Evolutionary conservation across 2,329 filamentous ascomycete species (phyloP).

Genomic region (Xylaria sp.): DNA sequence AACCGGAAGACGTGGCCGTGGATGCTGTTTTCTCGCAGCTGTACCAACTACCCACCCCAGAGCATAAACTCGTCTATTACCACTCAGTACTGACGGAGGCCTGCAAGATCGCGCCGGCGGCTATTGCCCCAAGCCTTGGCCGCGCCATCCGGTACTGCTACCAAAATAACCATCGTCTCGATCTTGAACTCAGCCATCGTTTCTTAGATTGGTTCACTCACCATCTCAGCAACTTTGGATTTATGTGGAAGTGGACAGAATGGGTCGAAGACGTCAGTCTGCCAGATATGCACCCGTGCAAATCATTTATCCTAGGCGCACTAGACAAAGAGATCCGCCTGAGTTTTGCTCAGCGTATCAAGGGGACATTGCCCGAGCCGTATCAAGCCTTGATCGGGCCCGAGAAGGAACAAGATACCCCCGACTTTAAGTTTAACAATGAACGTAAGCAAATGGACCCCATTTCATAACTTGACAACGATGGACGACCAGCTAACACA

Average conservation of each 20-base stretch:
- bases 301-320: conserved; percentile 90
- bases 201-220: conserved; percentile 99
- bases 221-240: conserved; percentile 98
- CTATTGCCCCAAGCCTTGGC: conserved; percentile 94
- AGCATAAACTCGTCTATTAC: conserved; percentile 97
- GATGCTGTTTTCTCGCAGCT: conserved; percentile 97
- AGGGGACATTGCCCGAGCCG: conserved; percentile 86
- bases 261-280: conserved; percentile 90
- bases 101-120: conserved; percentile 94
- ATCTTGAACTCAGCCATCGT: conserved; percentile 84
- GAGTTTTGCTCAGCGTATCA: conserved; percentile 95
- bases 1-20: conserved; percentile 96
- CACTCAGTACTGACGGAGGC: conserved; percentile 94
- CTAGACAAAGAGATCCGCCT: conserved; percentile 97
- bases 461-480: conserved; percentile 3
- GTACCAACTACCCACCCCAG: conserved; percentile 83
- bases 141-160: conserved; percentile 93
- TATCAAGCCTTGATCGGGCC: conserved; percentile 84
- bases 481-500: conserved; percentile 33
- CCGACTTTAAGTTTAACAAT: conserved; percentile 88
- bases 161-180: conserved; percentile 81
- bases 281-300: conserved; percentile 82
- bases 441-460: conserved; percentile 68
- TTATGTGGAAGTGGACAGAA: conserved; percentile 99
- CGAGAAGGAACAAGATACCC: conserved; percentile 94